Percentiles rank a stretch among this genome's conserved stretches.
These are phyloP conservation scores for Trypanosoma boissoni DNA, from an alignment of 208 protist species.

Conservation along the genomic window DNA sequence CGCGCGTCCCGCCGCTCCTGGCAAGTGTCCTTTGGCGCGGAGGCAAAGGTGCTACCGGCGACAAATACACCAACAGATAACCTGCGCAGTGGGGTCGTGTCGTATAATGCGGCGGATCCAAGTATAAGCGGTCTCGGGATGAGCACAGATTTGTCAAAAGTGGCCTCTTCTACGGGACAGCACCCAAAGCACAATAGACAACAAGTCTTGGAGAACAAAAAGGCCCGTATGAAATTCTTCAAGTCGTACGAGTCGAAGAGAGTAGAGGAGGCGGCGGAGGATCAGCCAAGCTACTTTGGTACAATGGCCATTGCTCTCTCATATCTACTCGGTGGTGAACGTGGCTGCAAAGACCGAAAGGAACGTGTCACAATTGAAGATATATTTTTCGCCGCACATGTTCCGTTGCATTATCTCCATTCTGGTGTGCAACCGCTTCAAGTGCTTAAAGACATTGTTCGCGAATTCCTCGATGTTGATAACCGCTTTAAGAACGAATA, in stretches of 20 bases:
- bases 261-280: constrained; percentile 33
- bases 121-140: constrained; percentile 9
- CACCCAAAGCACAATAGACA: constrained; percentile 58
- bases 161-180: constrained; percentile 28
- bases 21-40: constrained; percentile 67
- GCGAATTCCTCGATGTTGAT: constrained; percentile 87
- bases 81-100: background rate
- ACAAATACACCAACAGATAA: background rate
- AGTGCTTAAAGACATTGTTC: constrained; percentile 76
- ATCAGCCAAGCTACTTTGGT: constrained; percentile 80
- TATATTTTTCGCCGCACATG: constrained; percentile 90
- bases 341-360: constrained; percentile 65
- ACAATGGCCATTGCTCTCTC: constrained; percentile 67
- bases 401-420: constrained; percentile 82
- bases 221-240: constrained; percentile 66
- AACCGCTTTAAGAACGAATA: constrained; percentile 88
- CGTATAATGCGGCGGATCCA: background rate
- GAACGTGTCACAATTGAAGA: constrained; percentile 85
- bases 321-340: constrained; percentile 71
- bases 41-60: constrained; percentile 6
- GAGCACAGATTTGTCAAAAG: constrained; percentile 11
- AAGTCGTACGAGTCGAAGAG: constrained; percentile 68
- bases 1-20: constrained; percentile 41
- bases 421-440: constrained; percentile 61
- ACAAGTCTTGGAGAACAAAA: constrained; percentile 65